Conservation (phyloP, 768 basidiomycete species). For the Boletus sensibilis region DNA sequence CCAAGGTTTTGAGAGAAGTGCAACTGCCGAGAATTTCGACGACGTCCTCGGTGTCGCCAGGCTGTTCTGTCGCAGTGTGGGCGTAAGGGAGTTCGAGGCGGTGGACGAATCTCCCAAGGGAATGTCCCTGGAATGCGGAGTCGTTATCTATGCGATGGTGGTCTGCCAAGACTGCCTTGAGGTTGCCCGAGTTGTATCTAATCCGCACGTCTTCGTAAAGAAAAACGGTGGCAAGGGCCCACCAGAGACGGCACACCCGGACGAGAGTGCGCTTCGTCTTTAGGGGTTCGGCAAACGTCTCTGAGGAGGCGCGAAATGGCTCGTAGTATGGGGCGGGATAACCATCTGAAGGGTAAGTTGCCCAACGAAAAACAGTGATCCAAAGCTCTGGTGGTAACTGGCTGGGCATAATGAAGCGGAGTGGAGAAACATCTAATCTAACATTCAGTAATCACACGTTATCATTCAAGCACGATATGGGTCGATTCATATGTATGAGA, state of each 20-base stretch:
- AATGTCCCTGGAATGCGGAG: slow-evolving; percentile 17
- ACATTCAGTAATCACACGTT: slow-evolving; percentile 7
- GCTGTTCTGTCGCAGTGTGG: slow-evolving; percentile 43
- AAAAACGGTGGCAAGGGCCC: slow-evolving; percentile 41
- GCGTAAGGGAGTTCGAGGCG: slow-evolving; percentile 60
- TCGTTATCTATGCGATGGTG: slow-evolving; percentile 7
- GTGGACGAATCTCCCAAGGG: slow-evolving; percentile 42
- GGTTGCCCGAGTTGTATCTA: slow-evolving; percentile 27
- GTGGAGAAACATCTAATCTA: not conserved
- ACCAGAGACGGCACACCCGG: slow-evolving; percentile 60
- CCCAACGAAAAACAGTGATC: slow-evolving; percentile 50
- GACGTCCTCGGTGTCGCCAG: slow-evolving; percentile 32
- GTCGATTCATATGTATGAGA: slow-evolving; percentile 1
- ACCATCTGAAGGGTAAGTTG: slow-evolving; percentile 31
- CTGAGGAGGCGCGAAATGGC: slow-evolving; percentile 45
- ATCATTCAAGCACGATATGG: not conserved
- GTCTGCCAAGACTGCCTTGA: slow-evolving; percentile 34
- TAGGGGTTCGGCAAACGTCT: slow-evolving; percentile 32
- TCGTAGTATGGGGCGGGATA: slow-evolving; percentile 36
- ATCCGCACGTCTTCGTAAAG: slow-evolving; percentile 57
- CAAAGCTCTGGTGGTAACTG: slow-evolving; percentile 54
- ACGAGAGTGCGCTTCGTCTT: slow-evolving; percentile 42
- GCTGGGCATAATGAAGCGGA: not conserved
- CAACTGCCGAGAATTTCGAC: slow-evolving; percentile 51
- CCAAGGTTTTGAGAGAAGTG: slow-evolving; percentile 51